Percentiles rank a stretch among this genome's conserved stretches.
Evolutionary conservation across 257 asterid species (phyloP).

Genomic region (Osmanthus fragrans): DNA sequence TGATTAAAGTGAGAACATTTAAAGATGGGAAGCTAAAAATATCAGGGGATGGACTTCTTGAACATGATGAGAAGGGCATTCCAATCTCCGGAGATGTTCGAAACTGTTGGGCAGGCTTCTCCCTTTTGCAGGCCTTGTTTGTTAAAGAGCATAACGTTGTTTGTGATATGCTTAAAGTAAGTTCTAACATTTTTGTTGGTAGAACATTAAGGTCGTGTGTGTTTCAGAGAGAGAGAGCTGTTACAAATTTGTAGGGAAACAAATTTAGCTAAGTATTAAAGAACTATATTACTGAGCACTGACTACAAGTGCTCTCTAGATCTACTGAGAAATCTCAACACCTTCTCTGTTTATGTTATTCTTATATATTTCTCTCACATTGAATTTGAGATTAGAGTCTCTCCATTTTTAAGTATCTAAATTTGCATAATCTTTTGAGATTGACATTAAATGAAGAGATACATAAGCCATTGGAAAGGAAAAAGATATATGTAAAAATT

Average conservation of each 20-base stretch:
- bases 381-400: too few species aligned
- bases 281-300: neutral
- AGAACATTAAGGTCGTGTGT: neutral
- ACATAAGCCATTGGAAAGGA: too few species aligned
- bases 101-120: conserved; percentile 66
- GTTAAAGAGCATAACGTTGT: conserved; percentile 61
- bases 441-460: too few species aligned
- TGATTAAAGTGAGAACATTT: conserved; percentile 46
- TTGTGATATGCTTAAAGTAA: conserved; percentile 31
- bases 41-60: conserved; percentile 51
- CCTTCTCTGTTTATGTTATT: neutral
- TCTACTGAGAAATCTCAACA: neutral
- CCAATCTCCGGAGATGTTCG: conserved; percentile 58
- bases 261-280: neutral
- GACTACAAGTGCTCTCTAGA: neutral
- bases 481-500: too few species aligned
- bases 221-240: neutral
- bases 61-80: conserved; percentile 36
- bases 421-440: too few species aligned
- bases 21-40: conserved; percentile 63
- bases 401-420: too few species aligned
- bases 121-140: conserved; percentile 53
- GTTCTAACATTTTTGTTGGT: neutral
- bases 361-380: neutral
- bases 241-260: too few species aligned